A percentile compares a stretch with the other conserved stretches of the same genome.
Evolutionary conservation across 2,329 filamentous ascomycete genomes (phyloP).

Genomic region (Alternaria sp.): DNA sequence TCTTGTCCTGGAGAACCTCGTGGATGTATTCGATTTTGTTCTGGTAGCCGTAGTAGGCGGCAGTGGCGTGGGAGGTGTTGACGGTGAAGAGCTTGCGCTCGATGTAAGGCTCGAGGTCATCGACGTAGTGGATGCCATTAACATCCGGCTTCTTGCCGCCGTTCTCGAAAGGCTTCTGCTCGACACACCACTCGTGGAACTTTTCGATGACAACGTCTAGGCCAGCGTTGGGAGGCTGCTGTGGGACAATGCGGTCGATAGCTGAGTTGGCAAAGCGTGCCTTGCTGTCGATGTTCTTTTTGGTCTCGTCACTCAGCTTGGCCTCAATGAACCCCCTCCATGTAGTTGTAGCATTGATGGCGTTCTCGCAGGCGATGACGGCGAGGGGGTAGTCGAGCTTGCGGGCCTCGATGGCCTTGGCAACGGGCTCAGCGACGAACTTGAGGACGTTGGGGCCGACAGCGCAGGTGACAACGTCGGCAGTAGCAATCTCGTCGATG

Average conservation of each 20-base stretch:
- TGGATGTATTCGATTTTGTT: constrained; percentile 86
- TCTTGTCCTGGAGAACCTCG: constrained; percentile 82
- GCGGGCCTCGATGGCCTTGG: constrained; percentile 87
- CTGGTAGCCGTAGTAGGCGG: constrained; percentile 93
- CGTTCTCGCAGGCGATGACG: constrained; percentile 98
- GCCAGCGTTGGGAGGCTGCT: constrained; percentile 79
- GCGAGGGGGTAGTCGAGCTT: constrained; percentile 73
- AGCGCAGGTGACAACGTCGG: constrained; percentile 93
- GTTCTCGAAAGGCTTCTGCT: constrained; percentile 79
- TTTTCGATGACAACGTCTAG: constrained; percentile 96
- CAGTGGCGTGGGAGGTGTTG: constrained; percentile 96
- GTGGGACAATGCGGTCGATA: constrained; percentile 97
- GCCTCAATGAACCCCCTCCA: constrained; percentile 80
- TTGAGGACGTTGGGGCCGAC: constrained; percentile 96
- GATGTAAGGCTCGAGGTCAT: constrained; percentile 91
- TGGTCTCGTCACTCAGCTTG: constrained; percentile 73
- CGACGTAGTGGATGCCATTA: constrained; percentile 90
- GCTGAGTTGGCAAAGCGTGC: constrained; percentile 96
- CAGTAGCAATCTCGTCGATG: constrained; percentile 82
- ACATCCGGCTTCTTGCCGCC: constrained; percentile 75
- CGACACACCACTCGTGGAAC: constrained; percentile 99
- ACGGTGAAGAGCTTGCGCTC: constrained; percentile 99
- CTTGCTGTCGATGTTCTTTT: constrained; percentile 73
- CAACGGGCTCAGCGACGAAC: constrained; percentile 95
- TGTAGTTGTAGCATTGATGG: constrained; percentile 91